Conservation (phyloP, 805 yeast species). For the Pichia membranifaciens region DNA sequence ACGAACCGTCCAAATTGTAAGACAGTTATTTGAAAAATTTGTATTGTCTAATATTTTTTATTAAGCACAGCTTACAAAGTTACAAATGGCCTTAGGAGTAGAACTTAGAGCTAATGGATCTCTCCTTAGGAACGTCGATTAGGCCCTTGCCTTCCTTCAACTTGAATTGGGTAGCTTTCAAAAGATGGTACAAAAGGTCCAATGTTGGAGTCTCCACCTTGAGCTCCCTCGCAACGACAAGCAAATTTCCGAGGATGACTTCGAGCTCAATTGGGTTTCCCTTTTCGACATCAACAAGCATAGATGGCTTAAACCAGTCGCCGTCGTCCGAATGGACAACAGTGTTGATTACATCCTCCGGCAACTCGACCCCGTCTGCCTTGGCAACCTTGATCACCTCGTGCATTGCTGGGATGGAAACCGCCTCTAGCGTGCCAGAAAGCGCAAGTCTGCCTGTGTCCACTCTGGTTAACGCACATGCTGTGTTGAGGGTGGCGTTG, state of each 20-base stretch:
- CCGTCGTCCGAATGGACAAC: conserved; percentile 57
- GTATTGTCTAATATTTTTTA: background rate
- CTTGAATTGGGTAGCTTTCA: conserved; percentile 55
- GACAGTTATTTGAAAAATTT: background rate
- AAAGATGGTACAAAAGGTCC: conserved; percentile 48
- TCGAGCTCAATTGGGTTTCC: conserved; percentile 68
- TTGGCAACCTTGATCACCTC: conserved; percentile 63
- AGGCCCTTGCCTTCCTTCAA: conserved; percentile 53
- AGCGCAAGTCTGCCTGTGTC: conserved; percentile 51
- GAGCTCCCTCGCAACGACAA: conserved; percentile 43
- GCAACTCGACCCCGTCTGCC: conserved; percentile 57
- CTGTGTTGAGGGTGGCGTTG: conserved; percentile 62
- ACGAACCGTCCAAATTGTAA: conserved; percentile 12
- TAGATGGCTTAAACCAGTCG: conserved; percentile 60
- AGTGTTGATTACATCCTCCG: conserved; percentile 40
- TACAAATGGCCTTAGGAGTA: conserved; percentile 10
- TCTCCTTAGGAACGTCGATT: conserved; percentile 36
- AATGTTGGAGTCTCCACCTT: conserved; percentile 55
- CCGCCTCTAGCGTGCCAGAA: conserved; percentile 37
- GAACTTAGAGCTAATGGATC: conserved; percentile 29
- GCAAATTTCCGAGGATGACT: conserved; percentile 62
- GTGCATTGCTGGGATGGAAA: conserved; percentile 57
- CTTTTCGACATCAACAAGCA: conserved; percentile 62
- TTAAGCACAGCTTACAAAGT: background rate
- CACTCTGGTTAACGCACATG: conserved; percentile 51